Base-by-base conservation (phyloP, 192 early-diverging fungal genomes). In the Mortierella alpina region DNA sequence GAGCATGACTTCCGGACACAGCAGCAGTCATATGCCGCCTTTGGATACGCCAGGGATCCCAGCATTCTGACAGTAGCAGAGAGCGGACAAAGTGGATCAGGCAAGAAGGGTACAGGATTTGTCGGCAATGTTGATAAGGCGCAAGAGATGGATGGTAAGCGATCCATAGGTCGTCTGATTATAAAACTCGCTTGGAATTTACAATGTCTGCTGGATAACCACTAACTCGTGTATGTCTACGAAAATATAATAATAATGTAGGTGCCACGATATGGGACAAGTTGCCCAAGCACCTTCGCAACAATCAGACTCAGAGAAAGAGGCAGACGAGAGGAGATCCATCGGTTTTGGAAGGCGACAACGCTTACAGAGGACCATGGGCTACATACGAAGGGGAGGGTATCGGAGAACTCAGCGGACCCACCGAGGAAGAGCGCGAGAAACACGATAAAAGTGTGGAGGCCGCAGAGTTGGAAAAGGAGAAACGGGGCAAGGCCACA, bases 351-450 rank as follows among this genome's bases (percentile, higher is more conserved):
- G 92, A 94, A 23, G 95, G 93, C 46, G 90, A 90, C 0, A 81
- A 88, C 75, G 90, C 91, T 9, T 98, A 95, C 69, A 86, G 88
- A 65, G 98, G 98, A 2, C 98, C 97, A 6, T 98, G 97, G 98
- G 95, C 96, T 1, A 94, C 96, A 2, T 99, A 93, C 77, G 93
- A 94, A 59, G 93, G 90, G 49, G 97, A 99, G 65, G 84, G 88
- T 9, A 88, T 88, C 13, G 92, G 93, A 2, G 82, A 86, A 60
- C 15, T 82, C 1, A 70, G 83, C 31, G 93, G 91, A 1, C 89
- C 89, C 0, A 78, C 88, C 0, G 86, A 85, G 14, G 92, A 90
- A 42, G 84, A 78, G 18, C 80, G 83, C 4, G 82, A 83, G 14
- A 87, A 85, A 50, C 86, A 85, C 18, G 86, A 86, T 51, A 86